Conservation (phyloP, 176 grass and related monocot species). For the Panicum miliaceum region DNA sequence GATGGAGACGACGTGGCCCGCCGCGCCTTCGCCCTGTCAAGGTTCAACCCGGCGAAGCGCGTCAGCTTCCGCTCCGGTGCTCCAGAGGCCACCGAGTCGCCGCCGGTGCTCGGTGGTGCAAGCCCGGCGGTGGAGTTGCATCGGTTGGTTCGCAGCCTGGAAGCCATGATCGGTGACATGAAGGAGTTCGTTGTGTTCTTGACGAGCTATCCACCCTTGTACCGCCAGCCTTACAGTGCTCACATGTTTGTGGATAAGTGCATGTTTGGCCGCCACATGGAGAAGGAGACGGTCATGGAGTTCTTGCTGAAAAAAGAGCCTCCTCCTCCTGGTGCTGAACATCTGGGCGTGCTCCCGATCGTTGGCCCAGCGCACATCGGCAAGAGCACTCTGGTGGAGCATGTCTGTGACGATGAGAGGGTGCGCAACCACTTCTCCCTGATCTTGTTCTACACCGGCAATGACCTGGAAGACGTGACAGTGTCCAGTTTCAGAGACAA, state of each 20-base stretch:
- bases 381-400: constrained; percentile 35
- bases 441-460: neutral
- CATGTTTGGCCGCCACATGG: neutral
- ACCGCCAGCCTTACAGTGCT: neutral
- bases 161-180: neutral
- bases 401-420: constrained; percentile 16
- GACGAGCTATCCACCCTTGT: neutral
- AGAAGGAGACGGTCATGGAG: neutral
- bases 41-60: neutral
- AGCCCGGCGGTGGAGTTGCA: neutral
- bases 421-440: constrained; percentile 32
- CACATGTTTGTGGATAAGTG: neutral
- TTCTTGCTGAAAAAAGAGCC: neutral
- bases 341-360: neutral
- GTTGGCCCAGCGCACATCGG: neutral
- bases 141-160: neutral
- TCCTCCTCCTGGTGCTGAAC: no score
- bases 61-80: neutral
- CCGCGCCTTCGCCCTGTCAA: neutral
- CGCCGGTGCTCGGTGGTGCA: neutral
- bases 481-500: neutral
- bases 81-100: neutral
- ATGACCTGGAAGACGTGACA: neutral
- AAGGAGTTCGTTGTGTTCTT: neutral
- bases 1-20: neutral